Conservation (phyloP, 1,284 basidiomycete genomes). For the Gymnopus androsaceus region DNA sequence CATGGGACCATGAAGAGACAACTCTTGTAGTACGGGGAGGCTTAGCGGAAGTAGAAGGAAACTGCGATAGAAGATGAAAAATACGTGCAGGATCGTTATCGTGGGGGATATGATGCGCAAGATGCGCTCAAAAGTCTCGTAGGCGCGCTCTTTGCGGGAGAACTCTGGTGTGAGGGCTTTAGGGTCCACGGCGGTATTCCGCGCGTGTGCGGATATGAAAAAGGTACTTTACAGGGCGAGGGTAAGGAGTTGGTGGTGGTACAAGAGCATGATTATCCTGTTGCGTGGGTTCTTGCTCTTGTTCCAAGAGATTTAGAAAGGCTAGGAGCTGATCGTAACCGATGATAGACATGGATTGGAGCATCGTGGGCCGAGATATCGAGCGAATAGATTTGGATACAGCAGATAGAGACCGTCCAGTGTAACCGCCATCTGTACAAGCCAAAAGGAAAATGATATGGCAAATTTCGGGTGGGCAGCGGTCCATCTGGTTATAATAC, state of each 20-base stretch:
- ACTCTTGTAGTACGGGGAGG: neutral
- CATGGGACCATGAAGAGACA: neutral
- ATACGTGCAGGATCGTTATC: neutral
- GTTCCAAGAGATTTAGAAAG: neutral
- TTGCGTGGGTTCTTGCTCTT: neutral
- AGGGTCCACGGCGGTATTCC: conserved; percentile 5
- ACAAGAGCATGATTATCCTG: neutral
- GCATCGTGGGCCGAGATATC: neutral
- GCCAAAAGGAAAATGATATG: neutral
- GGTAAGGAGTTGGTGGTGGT: too few relatives aligned
- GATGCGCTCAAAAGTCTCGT: conserved; percentile 2
- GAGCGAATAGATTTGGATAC: conserved; percentile 1
- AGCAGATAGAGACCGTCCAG: conserved; percentile 2
- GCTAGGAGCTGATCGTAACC: conserved; percentile 1
- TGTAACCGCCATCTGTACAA: conserved; percentile 4
- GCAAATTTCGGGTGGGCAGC: neutral
- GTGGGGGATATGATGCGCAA: neutral
- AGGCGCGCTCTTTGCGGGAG: neutral
- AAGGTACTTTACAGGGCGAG: neutral
- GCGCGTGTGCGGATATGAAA: neutral
- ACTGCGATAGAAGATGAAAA: conserved; percentile 6
- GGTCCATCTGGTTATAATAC: too few relatives aligned
- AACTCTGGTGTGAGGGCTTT: neutral
- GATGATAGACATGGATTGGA: conserved; percentile 8
- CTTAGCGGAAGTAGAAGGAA: conserved; percentile 1